phyloP scores from a whole-genome alignment of 2,329 filamentous ascomycete species.

The Kalmusia sp. region DNA sequence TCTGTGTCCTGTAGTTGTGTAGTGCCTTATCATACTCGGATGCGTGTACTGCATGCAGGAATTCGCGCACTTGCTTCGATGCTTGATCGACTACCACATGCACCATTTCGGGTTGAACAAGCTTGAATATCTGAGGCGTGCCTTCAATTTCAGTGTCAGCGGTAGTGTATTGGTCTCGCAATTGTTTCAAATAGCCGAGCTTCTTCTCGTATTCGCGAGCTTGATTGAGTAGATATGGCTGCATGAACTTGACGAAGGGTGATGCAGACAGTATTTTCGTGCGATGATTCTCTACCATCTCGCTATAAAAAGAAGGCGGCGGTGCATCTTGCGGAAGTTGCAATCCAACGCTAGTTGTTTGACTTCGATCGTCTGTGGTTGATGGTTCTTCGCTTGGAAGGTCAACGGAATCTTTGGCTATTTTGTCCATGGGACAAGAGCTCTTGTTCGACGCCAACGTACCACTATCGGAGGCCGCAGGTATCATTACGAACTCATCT shows the following conservation, averaged over 20 bases:
- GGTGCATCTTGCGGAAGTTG: slow-evolving; percentile 79
- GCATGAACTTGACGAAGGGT: slow-evolving; percentile 93
- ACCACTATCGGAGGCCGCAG: slow-evolving; percentile 62
- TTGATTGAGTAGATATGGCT: slow-evolving; percentile 91
- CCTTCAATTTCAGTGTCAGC: slow-evolving; percentile 46
- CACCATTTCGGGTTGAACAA: slow-evolving; percentile 96
- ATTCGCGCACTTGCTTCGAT: slow-evolving; percentile 87
- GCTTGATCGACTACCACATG: slow-evolving; percentile 81
- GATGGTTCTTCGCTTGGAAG: neutral
- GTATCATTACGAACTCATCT: slow-evolving; percentile 88
- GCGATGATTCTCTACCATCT: slow-evolving; percentile 91
- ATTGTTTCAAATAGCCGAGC: slow-evolving; percentile 78
- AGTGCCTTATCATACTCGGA: slow-evolving; percentile 95
- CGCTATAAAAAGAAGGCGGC: slow-evolving; percentile 91
- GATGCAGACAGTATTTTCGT: slow-evolving; percentile 94
- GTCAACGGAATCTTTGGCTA: neutral
- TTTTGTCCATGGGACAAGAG: neutral
- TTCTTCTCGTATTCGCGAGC: slow-evolving; percentile 89
- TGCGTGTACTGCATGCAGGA: slow-evolving; percentile 92
- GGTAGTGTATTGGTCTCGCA: slow-evolving; percentile 73
- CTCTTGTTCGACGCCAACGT: slow-evolving; percentile 25
- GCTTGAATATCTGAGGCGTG: slow-evolving; percentile 74
- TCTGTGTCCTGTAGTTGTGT: slow-evolving; percentile 93
- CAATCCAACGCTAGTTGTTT: slow-evolving; percentile 47
- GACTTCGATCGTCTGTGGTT: slow-evolving; percentile 13